phyloP scores from a whole-genome alignment of 1,284 basidiomycete genomes.

The Cronartium ribicola region DNA sequence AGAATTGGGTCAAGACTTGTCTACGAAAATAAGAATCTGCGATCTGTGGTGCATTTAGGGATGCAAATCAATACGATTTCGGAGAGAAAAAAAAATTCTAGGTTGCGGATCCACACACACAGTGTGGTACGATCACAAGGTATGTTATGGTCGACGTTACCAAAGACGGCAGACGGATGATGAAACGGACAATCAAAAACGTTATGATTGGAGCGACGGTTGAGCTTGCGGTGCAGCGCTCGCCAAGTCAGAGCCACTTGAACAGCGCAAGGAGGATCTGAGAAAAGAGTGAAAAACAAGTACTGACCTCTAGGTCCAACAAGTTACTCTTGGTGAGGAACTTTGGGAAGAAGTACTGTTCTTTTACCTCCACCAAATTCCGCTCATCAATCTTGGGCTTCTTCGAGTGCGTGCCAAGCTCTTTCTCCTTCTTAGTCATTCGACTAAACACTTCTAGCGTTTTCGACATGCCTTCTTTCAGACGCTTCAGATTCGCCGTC shows the following conservation, averaged over 20 bases:
- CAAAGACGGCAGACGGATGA: neutral
- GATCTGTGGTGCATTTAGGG: constrained; percentile 57
- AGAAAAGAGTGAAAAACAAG: neutral
- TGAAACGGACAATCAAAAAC: too few species aligned
- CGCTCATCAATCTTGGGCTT: constrained; percentile 63
- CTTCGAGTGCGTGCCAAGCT: constrained; percentile 56
- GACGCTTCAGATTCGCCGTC: constrained; percentile 55
- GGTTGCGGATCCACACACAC: neutral
- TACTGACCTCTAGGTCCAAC: constrained; percentile 70
- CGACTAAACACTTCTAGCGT: constrained; percentile 72
- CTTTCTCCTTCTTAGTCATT: constrained; percentile 69
- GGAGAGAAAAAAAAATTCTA: neutral
- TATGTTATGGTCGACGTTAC: neutral
- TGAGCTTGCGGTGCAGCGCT: too few species aligned
- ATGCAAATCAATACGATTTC: neutral
- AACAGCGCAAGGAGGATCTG: neutral
- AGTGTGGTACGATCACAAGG: neutral
- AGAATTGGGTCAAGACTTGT: constrained; percentile 80
- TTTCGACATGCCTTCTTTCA: constrained; percentile 65
- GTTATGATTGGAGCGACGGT: too few species aligned
- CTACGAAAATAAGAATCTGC: constrained; percentile 81
- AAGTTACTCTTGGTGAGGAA: constrained; percentile 80
- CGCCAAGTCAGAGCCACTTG: too few species aligned
- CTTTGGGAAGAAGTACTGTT: constrained; percentile 83
- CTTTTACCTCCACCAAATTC: constrained; percentile 49